A percentile compares a stretch with the other conserved stretches of the same genome.
These are phyloP conservation scores for Trichophyton rubrum DNA, from an alignment of 2,329 filamentous ascomycete species.

Conservation along the genomic window DNA sequence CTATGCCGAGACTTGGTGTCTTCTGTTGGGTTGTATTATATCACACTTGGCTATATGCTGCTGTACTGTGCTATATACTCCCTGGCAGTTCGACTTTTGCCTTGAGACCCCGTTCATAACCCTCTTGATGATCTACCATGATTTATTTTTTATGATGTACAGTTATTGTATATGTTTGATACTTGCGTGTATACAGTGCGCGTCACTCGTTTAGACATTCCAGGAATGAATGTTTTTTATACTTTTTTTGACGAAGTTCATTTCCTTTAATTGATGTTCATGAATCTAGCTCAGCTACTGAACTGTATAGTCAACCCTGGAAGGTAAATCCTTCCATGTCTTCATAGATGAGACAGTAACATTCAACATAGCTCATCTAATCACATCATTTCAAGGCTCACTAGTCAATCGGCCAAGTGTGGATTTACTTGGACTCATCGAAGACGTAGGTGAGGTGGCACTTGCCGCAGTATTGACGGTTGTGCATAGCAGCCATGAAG, in stretches of 20 bases:
- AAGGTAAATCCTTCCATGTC: background rate
- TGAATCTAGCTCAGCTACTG: background rate
- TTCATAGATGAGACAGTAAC: background rate
- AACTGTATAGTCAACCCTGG: background rate
- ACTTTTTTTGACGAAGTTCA: background rate
- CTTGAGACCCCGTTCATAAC: background rate
- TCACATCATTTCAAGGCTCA: background rate
- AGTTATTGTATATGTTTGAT: constrained; percentile 2
- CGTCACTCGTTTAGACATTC: background rate
- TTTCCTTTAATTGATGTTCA: constrained; percentile 3
- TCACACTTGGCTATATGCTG: background rate
- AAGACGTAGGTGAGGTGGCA: constrained; percentile 62
- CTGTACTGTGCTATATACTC: background rate
- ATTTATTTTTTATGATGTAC: background rate
- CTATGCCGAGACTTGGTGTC: background rate
- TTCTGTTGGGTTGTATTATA: background rate
- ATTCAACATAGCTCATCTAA: background rate
- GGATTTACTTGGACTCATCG: constrained; percentile 49
- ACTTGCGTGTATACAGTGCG: background rate
- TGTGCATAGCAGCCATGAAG: constrained; percentile 99
- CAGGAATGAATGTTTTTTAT: background rate
- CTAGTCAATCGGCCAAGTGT: background rate
- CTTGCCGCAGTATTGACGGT: constrained; percentile 88
- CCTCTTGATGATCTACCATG: background rate
- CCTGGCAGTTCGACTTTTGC: background rate